A percentile compares a stretch with the other conserved stretches of the same genome.
phyloP scores from a whole-genome alignment of 108 stramenopile species.

The Pseudonitzschia multistriata region DNA sequence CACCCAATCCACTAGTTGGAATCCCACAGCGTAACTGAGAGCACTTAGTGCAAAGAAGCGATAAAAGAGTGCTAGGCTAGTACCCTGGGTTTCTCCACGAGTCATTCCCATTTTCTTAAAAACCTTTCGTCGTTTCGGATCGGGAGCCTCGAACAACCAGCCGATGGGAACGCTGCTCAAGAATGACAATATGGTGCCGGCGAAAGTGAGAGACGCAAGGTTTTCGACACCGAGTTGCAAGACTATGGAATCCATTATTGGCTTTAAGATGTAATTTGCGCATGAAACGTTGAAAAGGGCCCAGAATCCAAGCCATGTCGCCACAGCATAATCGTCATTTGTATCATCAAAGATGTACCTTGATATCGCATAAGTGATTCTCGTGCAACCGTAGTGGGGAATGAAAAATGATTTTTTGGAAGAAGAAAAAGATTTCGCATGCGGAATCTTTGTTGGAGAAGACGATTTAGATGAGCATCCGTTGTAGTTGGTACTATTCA shows the following conservation, averaged over 20 bases:
- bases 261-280: slow-evolving; percentile 70
- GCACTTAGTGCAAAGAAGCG: slow-evolving; percentile 72
- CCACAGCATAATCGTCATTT: slow-evolving; percentile 30
- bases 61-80: slow-evolving; percentile 80
- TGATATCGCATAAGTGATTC: slow-evolving; percentile 23
- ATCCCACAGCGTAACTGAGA: slow-evolving; percentile 70
- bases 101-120: slow-evolving; percentile 87
- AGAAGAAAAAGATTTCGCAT: not conserved
- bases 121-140: slow-evolving; percentile 66
- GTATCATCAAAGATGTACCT: slow-evolving; percentile 16
- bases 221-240: slow-evolving; percentile 75
- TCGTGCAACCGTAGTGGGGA: slow-evolving; percentile 29
- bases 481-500: not conserved
- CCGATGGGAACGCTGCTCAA: slow-evolving; percentile 78
- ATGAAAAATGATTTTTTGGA: slow-evolving; percentile 11
- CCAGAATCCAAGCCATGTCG: slow-evolving; percentile 73
- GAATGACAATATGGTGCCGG: slow-evolving; percentile 72
- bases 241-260: slow-evolving; percentile 87
- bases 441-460: too few relatives aligned
- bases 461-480: not conserved
- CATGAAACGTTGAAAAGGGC: slow-evolving; percentile 67
- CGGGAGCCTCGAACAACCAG: slow-evolving; percentile 91
- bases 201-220: slow-evolving; percentile 75
- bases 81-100: slow-evolving; percentile 87
- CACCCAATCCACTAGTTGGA: slow-evolving; percentile 29